Base-by-base conservation (phyloP, 1,284 basidiomycete species). In the Ustilago tritici region DNA sequence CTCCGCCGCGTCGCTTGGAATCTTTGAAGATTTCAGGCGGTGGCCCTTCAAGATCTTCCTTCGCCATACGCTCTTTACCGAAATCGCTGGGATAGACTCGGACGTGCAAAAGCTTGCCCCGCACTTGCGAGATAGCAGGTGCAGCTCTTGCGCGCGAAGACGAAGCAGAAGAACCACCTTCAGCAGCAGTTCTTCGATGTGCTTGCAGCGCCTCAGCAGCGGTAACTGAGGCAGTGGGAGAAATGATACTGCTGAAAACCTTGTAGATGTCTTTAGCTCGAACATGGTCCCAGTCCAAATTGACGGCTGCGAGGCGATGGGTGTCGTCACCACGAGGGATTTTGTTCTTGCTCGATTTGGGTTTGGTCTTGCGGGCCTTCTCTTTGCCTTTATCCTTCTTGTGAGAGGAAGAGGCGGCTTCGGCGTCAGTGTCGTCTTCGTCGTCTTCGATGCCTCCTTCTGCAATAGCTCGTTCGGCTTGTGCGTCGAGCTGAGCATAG, bases 281-380 rank as follows among this genome's bases (percentile, higher is more conserved):
- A 63, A 99, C 91, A 87, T 98, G 91, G 87, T 99, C 97, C 97
- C 97, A 99, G 87, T 99, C 97, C 69, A 99, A 90, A 86, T 99
- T 98, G 79, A 99, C 96, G 34, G 93, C 91, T 0, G 96, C 97
- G 7, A 98, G 87, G 14, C 96, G 90, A 54, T 56, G 38, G 6
- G 84, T 85, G 56, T 82, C 82, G 49, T 82, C 82, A 32, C 82
- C 83, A 11, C 77, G 72, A 7, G 72, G 73, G 28, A 82, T 70
- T 46, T 70, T 77, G 14, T 74, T 62, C 54, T 74, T 60, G 56
- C 52, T 62, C 28, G 72, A 65, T 50, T 88, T 89, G 1, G 93
- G 19, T 28, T 70, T 78, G 19, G 47, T 40, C 14, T 61, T 62
- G 49, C 68, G 65, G 15, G 62, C 31, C 41, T 72, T 71, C 2